Base-by-base conservation (phyloP, 2,329 filamentous ascomycete genomes). In the Graphium sp. region DNA sequence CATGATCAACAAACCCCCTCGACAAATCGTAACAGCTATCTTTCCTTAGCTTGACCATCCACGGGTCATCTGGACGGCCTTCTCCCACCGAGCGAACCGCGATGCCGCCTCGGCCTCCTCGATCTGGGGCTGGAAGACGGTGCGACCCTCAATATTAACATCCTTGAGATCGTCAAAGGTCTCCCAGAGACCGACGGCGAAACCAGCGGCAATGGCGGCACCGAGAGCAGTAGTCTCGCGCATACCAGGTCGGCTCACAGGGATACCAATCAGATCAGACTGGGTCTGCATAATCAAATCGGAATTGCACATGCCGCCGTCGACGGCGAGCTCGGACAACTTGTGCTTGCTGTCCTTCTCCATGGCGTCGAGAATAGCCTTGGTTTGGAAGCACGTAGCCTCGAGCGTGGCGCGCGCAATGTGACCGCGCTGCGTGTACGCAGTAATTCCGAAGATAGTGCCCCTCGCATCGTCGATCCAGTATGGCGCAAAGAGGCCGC, bases 401-500 rank as follows among this genome's bases (percentile, higher is more conserved):
- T 93, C 84, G 30, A 93, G 69, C 0, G 84, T 92, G 20, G 84
- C 84, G 35, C 84, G 75, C 24, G 82, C 83, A 41, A 93, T 82
- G 48, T 93, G 84, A 11, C 81, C 81, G 41, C 74, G 74, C 45
- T 83, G 66, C 0, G 84, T 93, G 54, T 84, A 77, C 41, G 85
- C 77, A 0, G 82, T 89, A 37, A 91, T 75, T 26, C 82, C 82
- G 42, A 87, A 85, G 32, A 89, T 71, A 5, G 84, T 92, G 34
- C 84, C 84, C 48, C 84, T 78, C 13, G 83, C 83, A 52, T 91
- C 81, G 46, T 92, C 83, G 35, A 92, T 87, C 84, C 84, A 93
- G 52, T 93, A 92, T 1, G 84, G 84, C 1, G 84, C 84, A 47
- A 92, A 92, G 3, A 93, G 64, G 30, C 84, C 84, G 49, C 77